These are phyloP conservation scores for Otatea glauca DNA, from an alignment of 176 grass and related monocot species.

Conservation along the genomic window DNA sequence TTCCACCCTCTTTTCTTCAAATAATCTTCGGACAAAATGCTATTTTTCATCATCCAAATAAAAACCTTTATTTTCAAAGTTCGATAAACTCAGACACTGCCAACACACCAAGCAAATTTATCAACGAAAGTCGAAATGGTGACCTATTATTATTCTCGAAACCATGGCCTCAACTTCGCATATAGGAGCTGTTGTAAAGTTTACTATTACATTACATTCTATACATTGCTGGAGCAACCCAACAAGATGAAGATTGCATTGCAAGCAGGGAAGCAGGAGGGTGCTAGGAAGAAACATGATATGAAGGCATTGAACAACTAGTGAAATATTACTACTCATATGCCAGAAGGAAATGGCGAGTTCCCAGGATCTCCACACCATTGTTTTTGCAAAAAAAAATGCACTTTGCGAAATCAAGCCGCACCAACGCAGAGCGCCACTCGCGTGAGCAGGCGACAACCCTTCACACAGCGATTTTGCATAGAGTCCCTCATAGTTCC, in stretches of 20 bases:
- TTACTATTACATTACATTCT: constrained; percentile 38
- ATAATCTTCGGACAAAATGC: not conserved
- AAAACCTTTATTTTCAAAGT: not conserved
- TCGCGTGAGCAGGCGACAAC: no score
- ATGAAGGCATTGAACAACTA: not conserved
- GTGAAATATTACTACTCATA: no score
- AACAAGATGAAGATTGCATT: not conserved
- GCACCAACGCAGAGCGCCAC: no score
- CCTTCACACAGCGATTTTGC: no score
- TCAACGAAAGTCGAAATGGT: no score
- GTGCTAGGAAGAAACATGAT: not conserved
- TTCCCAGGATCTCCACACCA: no score
- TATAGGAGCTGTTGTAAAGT: not conserved
- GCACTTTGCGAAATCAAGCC: no score
- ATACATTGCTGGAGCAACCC: constrained; percentile 40
- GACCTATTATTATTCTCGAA: not conserved
- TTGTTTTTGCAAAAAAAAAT: no score
- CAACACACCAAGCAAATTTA: not conserved
- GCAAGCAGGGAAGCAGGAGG: not conserved
- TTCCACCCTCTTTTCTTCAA: not conserved
- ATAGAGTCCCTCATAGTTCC: no score
- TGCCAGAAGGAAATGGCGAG: no score
- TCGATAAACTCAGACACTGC: not conserved
- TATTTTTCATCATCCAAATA: not conserved
- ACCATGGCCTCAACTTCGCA: constrained; percentile 3